A percentile compares a stretch with the other conserved stretches of the same genome.
These are phyloP conservation scores for Xylaria digitata DNA, from an alignment of 2,329 filamentous ascomycete genomes.

Conservation along the genomic window DNA sequence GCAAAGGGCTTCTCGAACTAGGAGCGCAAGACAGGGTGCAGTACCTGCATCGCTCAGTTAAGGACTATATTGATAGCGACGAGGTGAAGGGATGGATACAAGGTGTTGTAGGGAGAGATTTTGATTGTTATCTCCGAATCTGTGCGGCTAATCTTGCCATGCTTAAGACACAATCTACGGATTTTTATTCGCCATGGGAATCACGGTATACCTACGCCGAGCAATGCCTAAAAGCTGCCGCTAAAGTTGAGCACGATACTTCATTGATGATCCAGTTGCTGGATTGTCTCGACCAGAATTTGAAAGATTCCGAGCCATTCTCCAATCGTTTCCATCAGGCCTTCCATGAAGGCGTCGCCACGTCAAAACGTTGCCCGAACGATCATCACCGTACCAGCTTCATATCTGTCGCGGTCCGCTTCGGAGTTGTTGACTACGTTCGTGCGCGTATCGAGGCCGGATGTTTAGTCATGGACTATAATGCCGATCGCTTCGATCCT, in stretches of 20 bases:
- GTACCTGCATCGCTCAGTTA: not conserved
- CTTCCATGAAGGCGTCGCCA: no score
- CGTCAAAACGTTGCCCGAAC: not conserved
- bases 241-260: not conserved
- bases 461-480: no score
- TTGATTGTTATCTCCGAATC: conserved; percentile 1
- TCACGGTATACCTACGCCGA: not conserved
- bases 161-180: not conserved
- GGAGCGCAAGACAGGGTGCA: not conserved
- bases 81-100: not conserved
- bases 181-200: not conserved
- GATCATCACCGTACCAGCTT: not conserved
- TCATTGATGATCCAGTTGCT: not conserved
- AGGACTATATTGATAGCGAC: not conserved
- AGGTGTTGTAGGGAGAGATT: not conserved
- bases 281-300: not conserved
- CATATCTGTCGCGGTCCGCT: not conserved
- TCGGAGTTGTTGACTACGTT: not conserved
- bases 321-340: no score
- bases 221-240: not conserved
- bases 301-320: not conserved
- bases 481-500: not conserved
- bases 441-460: not conserved
- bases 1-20: not conserved
- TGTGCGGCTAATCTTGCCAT: not conserved